These are phyloP conservation scores for Kwoniella botswanensis DNA, from an alignment of 768 basidiomycete species.

Conservation along the genomic window DNA sequence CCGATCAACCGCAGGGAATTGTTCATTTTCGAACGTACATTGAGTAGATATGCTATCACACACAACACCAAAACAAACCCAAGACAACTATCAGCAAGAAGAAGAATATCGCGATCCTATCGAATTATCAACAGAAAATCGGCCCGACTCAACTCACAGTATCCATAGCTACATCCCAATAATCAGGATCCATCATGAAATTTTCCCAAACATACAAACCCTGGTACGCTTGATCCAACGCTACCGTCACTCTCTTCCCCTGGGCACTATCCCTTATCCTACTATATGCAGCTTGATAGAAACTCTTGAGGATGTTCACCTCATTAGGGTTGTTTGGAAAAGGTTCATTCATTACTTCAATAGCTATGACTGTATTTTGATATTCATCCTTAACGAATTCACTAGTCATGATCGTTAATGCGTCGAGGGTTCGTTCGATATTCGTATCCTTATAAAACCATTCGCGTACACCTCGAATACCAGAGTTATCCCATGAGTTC, in stretches of 20 bases:
- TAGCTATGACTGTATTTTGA: constrained; percentile 45
- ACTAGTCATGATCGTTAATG: constrained; percentile 39
- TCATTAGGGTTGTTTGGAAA: constrained; percentile 43
- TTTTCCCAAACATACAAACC: constrained; percentile 47
- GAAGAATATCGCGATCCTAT: too few relatives aligned
- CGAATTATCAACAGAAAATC: too few relatives aligned
- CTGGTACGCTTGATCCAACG: constrained; percentile 49
- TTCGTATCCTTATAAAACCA: constrained; percentile 54
- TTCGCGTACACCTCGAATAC: constrained; percentile 38
- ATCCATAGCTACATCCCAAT: constrained; percentile 50
- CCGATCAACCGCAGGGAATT: too few relatives aligned
- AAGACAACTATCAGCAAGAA: too few relatives aligned
- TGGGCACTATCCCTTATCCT: constrained; percentile 22
- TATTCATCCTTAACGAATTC: constrained; percentile 52
- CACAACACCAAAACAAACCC: too few relatives aligned
- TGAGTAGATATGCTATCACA: constrained; percentile 51
- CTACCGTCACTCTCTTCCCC: constrained; percentile 29
- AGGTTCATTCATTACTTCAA: constrained; percentile 55
- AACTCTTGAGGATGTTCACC: constrained; percentile 37
- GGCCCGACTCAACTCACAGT: constrained; percentile 38
- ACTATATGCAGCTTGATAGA: constrained; percentile 45
- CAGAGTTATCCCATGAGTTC: constrained; percentile 57
- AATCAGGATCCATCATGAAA: constrained; percentile 47
- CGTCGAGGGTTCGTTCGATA: constrained; percentile 43
- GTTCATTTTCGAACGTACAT: constrained; percentile 36